Evolutionary conservation across 179 eudicot genomes (phyloP).

Genomic region (Amaranthus tricolor): DNA sequence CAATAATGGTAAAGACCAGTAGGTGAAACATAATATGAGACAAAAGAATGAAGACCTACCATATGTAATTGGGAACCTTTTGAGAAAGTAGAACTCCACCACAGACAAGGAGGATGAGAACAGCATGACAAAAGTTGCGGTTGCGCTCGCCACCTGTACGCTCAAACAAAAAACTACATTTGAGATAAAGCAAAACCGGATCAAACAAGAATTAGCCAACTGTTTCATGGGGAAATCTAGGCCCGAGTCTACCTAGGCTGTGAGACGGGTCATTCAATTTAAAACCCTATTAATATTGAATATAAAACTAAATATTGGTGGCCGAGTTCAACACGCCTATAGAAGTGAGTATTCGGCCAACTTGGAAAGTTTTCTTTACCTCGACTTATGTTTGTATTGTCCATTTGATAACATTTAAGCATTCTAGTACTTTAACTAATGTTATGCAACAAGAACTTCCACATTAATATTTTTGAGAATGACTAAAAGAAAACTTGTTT

Average conservation of each 20-base stretch:
- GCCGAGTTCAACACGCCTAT: neutral
- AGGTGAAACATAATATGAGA: neutral
- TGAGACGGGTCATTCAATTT: no score
- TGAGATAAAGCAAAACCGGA: neutral
- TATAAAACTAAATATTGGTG: neutral
- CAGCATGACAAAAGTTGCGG: slow-evolving; percentile 97
- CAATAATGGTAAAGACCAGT: neutral
- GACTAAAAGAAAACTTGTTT: no score
- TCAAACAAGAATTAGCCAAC: neutral
- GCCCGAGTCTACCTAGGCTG: no score
- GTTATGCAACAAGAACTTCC: neutral
- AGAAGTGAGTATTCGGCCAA: neutral
- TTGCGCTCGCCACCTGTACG: slow-evolving; percentile 86
- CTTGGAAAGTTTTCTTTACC: no score
- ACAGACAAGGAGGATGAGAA: slow-evolving; percentile 93
- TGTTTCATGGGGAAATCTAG: neutral
- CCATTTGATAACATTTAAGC: neutral
- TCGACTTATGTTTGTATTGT: neutral
- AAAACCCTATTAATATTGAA: no score
- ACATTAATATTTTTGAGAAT: neutral
- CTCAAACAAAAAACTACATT: neutral
- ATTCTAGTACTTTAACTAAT: neutral
- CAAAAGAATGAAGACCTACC: slow-evolving; percentile 41
- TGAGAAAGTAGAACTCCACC: slow-evolving; percentile 88
- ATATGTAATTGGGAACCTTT: slow-evolving; percentile 78